Evolutionary conservation across 352 stramenopile species (phyloP), one percentile per base, ranked within the genome.

Genomic region (Globisporangium takayamanum): DNA sequence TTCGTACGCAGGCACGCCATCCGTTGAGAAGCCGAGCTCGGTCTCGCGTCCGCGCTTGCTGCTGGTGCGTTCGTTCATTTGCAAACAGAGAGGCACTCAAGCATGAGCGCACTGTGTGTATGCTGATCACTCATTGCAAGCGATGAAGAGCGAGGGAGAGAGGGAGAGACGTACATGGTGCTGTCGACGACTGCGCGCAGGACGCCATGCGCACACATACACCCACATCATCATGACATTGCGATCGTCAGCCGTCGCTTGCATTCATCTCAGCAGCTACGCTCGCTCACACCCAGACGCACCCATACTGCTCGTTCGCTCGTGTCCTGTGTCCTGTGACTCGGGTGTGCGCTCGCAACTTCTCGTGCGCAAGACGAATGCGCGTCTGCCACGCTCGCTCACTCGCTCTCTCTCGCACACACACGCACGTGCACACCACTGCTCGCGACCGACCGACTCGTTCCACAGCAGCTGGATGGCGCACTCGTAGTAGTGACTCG

Each of bases 41-140:
- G 47, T 55, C 25, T 68, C 62, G 25, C 67, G 70, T n/a, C 68
- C 68, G 49, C 70, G 70, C 50, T 78, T 78, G 41, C 70, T 78
- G 50, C 15, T 22, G 15, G 28, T 41, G 44, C n/a, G 10, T 8
- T 36, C 11, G 2, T 14, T 8, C 8, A 22, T 18, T 1, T 12
- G 2, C 4, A 25, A 11, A 37, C 30, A 28, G 44, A 48, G 16
- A 49, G 20, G 16, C 33, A 39, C 5, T 10, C 33, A 12, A 10
- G 33, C 33, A 12, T 39, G 33, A 39, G 33, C 33, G 2, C 10
- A 12, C 33, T 39, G 44, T 49, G 44, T 22, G 22, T 22, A 22
- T 22, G 28, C 28, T 33, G 28, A 33, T 33, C 28, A 3, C 28
- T 33, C 28, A 33, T 33, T 3, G 3, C 28, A 33, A 5, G 28